Evolutionary conservation across 2,329 filamentous ascomycete species (phyloP), one percentile per base, ranked within the genome.

Genomic region (Verticillium alfalfae): DNA sequence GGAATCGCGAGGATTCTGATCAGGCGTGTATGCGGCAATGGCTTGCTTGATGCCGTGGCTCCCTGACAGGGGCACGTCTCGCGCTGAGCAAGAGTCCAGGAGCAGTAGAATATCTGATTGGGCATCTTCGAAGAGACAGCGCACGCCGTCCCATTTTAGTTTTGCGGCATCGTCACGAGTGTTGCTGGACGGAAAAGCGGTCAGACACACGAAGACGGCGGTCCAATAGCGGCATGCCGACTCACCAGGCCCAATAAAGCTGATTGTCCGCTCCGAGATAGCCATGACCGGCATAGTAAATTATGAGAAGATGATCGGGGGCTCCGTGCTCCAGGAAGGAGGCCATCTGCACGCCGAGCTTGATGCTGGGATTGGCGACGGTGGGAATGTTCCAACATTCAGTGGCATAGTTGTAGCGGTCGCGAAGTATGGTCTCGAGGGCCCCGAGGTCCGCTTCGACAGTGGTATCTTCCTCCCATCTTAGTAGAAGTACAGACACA

Each of bases 221-320:
- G 56, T 31, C 22, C 37, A n/a, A 22, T 26, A 34, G 57, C 54
- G 59, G 26, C 36, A 56, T 37, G 26, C 45, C 60, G 49, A 80
- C 85, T 77, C 79, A 89, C 86, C 84, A 84, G 62, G 86, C 84
- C 86, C 86, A 89, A 71, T 87, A 88, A 34, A 88, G 75, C 71
- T 88, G 84, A 67, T 82, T 82, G 70, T 88, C 84, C 12, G 78
- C 67, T n/a, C 81, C 81, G 45, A 84, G 75, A 67, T 81, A 87
- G 65, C 85, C 84, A 68, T 87, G 78, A 36, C 86, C 86, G 65
- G 83, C 83, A 70, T 89, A 89, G 70, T 88, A 88, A 64, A 89
- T 80, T 64, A 89, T 85, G 64, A 88, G 73, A 26, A 89, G 78
- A 67, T 88, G 84, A 66, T 87, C 83, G 37, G 82, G 78, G 41